Conservation (phyloP, 257 asterid species). For the Nicotiana otophora region DNA sequence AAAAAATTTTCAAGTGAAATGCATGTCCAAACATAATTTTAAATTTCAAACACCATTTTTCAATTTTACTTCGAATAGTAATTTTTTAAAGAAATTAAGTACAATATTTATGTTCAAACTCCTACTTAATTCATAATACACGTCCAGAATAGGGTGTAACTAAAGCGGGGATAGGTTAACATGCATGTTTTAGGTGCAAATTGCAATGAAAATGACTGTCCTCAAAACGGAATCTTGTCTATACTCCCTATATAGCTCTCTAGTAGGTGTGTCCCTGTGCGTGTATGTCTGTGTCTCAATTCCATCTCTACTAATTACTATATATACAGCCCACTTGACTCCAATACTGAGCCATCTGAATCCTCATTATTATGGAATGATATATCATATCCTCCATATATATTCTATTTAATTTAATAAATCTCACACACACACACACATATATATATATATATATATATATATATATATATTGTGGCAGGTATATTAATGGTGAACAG, state of each 20-base stretch:
- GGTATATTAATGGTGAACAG: background rate
- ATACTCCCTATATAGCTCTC: slow-evolving; percentile 18
- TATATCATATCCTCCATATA: background rate
- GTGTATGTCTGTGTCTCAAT: background rate
- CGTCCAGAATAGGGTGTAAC: background rate
- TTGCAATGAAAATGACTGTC: slow-evolving; percentile 33
- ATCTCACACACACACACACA: too few species aligned
- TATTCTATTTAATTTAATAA: background rate
- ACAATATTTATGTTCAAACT: too few species aligned
- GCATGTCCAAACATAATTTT: too few species aligned
- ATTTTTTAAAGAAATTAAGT: too few species aligned
- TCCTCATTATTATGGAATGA: slow-evolving; percentile 36
- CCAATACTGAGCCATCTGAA: slow-evolving; percentile 4
- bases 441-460: too few species aligned
- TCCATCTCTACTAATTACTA: background rate
- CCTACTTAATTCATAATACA: too few species aligned
- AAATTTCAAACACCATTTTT: too few species aligned
- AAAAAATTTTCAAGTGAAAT: too few species aligned
- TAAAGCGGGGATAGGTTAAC: slow-evolving; percentile 15
- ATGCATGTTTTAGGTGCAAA: slow-evolving; percentile 34
- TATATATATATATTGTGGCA: background rate
- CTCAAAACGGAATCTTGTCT: slow-evolving; percentile 46
- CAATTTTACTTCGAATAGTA: too few species aligned
- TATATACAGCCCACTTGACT: slow-evolving; percentile 8
- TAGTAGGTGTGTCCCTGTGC: background rate